Percentiles rank a stretch among this genome's conserved stretches.
Conservation (phyloP, 805 yeast species). For the Ogataea pilisensis region DNA sequence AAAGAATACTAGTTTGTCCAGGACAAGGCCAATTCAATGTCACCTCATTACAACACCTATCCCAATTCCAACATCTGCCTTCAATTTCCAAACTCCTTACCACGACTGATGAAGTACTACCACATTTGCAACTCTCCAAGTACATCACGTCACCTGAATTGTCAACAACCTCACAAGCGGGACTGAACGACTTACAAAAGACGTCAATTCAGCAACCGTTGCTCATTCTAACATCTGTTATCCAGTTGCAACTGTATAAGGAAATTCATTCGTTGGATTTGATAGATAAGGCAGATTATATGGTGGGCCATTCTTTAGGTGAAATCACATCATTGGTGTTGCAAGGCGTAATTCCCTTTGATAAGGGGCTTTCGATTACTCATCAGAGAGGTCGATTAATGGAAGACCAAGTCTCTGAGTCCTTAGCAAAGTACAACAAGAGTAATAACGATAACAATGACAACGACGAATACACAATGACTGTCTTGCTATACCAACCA, state of each 20-base stretch:
- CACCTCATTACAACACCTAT: conserved; percentile 8
- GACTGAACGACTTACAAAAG: conserved; percentile 13
- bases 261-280: conserved; percentile 20
- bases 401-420: conserved; percentile 29
- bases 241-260: conserved; percentile 18
- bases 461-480: conserved; percentile 33
- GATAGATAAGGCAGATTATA: conserved; percentile 17
- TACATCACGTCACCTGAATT: conserved; percentile 16
- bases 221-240: conserved; percentile 24
- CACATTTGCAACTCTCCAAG: conserved; percentile 16
- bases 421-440: conserved; percentile 1
- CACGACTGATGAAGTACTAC: conserved; percentile 19
- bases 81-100: conserved; percentile 11
- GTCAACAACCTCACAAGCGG: not conserved
- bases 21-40: conserved; percentile 30
- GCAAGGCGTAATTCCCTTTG: conserved; percentile 24
- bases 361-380: conserved; percentile 24
- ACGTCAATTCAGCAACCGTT: conserved; percentile 33
- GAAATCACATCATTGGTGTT: conserved; percentile 29
- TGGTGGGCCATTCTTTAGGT: conserved; percentile 35
- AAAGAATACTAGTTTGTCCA: conserved; percentile 22
- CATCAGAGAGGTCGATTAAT: conserved; percentile 29
- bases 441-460: not conserved
- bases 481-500: conserved; percentile 28
- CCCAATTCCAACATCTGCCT: conserved; percentile 6